Percentiles rank a stretch among this genome's conserved stretches.
These are phyloP conservation scores for Acacia acuminata DNA, from an alignment of 306 rosid genomes.

Conservation along the genomic window DNA sequence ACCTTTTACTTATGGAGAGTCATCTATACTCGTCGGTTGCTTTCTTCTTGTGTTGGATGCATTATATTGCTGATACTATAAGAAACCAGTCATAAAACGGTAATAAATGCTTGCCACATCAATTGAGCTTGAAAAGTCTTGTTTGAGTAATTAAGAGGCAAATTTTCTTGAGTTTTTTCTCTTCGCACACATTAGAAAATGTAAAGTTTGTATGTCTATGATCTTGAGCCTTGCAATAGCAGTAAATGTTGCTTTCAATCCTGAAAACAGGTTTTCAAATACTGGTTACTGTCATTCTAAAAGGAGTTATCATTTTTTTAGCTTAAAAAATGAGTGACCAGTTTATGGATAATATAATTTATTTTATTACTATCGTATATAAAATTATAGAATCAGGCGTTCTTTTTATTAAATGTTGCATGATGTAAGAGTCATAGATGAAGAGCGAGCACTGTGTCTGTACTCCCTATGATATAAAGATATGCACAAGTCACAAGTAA, in stretches of 20 bases:
- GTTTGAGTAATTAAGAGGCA: background rate
- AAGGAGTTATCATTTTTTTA: too few relatives aligned
- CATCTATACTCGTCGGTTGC: background rate
- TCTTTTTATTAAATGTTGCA: too few relatives aligned
- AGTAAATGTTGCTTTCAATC: too few relatives aligned
- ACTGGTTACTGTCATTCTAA: too few relatives aligned
- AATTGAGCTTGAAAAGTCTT: background rate
- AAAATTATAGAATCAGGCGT: too few relatives aligned
- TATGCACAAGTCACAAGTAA: background rate
- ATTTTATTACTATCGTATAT: too few relatives aligned
- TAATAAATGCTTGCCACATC: background rate
- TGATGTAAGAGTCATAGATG: too few relatives aligned
- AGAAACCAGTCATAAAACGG: background rate
- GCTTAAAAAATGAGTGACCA: too few relatives aligned
- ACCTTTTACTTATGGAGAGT: conserved; percentile 7
- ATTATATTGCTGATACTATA: background rate
- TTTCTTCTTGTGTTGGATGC: background rate
- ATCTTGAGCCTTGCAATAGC: background rate
- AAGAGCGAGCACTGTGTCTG: too few relatives aligned
- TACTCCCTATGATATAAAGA: too few relatives aligned
- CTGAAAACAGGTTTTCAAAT: too few relatives aligned
- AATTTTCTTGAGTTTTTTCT: background rate
- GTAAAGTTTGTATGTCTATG: background rate
- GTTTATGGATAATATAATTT: too few relatives aligned
- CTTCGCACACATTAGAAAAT: background rate